Conservation (phyloP, 2,329 filamentous ascomycete species). For the Talaromyces sp. region DNA sequence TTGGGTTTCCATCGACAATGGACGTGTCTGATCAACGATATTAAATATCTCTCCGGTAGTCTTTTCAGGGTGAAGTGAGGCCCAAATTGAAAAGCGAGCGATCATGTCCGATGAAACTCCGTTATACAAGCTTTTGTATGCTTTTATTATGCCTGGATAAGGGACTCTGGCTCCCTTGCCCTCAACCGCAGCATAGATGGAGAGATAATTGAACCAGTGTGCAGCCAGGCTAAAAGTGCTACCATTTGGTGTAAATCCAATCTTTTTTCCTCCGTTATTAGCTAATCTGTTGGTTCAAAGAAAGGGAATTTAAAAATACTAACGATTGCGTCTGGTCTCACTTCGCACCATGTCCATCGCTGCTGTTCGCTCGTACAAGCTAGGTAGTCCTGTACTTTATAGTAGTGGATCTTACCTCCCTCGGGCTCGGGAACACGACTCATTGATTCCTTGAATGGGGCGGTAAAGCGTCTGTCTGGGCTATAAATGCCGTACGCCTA, state of each 20-base stretch:
- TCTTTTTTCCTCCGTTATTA: constrained; percentile 1
- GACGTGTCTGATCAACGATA: constrained; percentile 18
- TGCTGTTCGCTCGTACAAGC: constrained; percentile 16
- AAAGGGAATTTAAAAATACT: background rate
- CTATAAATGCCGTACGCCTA: constrained; percentile 20
- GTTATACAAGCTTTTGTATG: constrained; percentile 18
- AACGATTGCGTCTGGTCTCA: constrained; percentile 25
- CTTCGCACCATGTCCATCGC: constrained; percentile 31
- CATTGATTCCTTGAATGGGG: constrained; percentile 26
- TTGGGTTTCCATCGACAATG: constrained; percentile 19
- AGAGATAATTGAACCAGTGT: constrained; percentile 25
- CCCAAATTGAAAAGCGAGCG: constrained; percentile 22
- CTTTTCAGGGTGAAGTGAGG: constrained; percentile 18
- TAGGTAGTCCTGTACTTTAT: constrained; percentile 18
- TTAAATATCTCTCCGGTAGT: constrained; percentile 22
- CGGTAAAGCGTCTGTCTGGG: constrained; percentile 21
- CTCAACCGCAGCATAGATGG: constrained; percentile 16
- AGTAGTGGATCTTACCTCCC: constrained; percentile 26
- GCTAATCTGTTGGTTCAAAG: background rate
- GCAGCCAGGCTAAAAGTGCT: constrained; percentile 24
- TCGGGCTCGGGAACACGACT: constrained; percentile 21
- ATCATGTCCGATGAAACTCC: constrained; percentile 23
- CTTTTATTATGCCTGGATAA: constrained; percentile 20
- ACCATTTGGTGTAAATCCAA: constrained; percentile 25
- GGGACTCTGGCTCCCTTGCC: constrained; percentile 5